Conservation (phyloP, 345 rosid genomes). For the Salix dunnii region DNA sequence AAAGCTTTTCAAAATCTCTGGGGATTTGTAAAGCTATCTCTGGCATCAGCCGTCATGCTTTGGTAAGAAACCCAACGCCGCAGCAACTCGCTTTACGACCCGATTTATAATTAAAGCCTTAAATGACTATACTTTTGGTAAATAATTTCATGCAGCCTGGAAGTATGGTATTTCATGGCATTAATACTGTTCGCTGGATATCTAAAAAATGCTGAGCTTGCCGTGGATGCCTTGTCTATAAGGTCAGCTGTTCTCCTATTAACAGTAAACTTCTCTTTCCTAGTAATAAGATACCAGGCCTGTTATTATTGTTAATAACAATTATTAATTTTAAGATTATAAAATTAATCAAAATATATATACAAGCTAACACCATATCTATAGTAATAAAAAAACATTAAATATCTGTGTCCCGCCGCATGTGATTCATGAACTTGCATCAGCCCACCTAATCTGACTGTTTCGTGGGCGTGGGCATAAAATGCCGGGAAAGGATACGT, state of each 20-base stretch:
- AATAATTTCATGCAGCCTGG: conserved; percentile 13
- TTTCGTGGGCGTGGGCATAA: no score
- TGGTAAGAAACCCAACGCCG: conserved; percentile 3
- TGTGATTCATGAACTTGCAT: neutral
- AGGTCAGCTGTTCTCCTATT: conserved; percentile 2
- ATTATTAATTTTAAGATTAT: no score
- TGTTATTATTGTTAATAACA: no score
- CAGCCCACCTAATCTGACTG: neutral
- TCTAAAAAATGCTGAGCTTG: conserved; percentile 18
- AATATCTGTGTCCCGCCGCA: no score
- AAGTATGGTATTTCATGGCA: conserved; percentile 26
- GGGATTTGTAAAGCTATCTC: conserved; percentile 14
- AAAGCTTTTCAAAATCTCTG: conserved; percentile 16
- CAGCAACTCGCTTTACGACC: neutral
- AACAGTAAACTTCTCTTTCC: no score
- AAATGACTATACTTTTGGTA: neutral
- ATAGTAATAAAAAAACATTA: no score
- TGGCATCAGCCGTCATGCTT: conserved; percentile 23
- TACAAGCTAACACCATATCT: no score
- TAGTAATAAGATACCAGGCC: no score
- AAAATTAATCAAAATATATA: no score
- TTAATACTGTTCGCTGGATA: conserved; percentile 21
- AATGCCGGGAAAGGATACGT: no score
- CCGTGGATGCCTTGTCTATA: conserved; percentile 21
- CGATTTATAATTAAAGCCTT: neutral